These are phyloP conservation scores for Hyphopichia burtonii DNA, from an alignment of 1,139 yeast species.

Conservation along the genomic window DNA sequence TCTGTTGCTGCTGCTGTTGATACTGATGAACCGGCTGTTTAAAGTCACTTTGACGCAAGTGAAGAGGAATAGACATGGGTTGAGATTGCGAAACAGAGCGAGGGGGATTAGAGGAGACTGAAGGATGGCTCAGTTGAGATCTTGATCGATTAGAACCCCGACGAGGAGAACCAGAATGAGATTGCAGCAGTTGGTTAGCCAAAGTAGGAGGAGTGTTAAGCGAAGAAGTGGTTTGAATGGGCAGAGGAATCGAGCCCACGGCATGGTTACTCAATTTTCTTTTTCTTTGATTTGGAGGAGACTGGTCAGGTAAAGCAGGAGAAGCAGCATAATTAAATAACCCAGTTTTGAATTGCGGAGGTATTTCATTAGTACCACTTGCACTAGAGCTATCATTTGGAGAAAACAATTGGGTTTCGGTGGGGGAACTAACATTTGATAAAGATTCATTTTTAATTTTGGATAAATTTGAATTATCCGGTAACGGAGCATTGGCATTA, in stretches of 20 bases:
- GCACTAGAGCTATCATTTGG: not conserved
- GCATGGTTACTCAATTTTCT: not conserved
- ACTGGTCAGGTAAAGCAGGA: not conserved
- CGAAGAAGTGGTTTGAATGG: slow-evolving; percentile 21
- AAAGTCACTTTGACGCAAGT: slow-evolving; percentile 4
- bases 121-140: slow-evolving; percentile 9
- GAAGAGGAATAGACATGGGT: slow-evolving; percentile 2
- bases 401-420: not conserved
- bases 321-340: slow-evolving; percentile 13
- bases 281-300: not conserved
- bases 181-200: slow-evolving; percentile 10
- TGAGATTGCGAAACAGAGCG: slow-evolving; percentile 1
- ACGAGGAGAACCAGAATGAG: slow-evolving; percentile 1
- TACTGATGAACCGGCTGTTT: not conserved
- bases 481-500: slow-evolving; percentile 35
- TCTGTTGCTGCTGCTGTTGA: slow-evolving; percentile 1
- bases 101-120: not conserved
- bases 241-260: slow-evolving; percentile 18
- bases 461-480: not conserved
- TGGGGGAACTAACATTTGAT: not conserved
- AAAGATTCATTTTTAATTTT: not conserved
- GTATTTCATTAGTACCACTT: not conserved
- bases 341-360: slow-evolving; percentile 23
- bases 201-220: slow-evolving; percentile 22
- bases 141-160: too few relatives aligned